phyloP scores from a whole-genome alignment of 179 eudicot genomes.

The Silene noctiflora region DNA sequence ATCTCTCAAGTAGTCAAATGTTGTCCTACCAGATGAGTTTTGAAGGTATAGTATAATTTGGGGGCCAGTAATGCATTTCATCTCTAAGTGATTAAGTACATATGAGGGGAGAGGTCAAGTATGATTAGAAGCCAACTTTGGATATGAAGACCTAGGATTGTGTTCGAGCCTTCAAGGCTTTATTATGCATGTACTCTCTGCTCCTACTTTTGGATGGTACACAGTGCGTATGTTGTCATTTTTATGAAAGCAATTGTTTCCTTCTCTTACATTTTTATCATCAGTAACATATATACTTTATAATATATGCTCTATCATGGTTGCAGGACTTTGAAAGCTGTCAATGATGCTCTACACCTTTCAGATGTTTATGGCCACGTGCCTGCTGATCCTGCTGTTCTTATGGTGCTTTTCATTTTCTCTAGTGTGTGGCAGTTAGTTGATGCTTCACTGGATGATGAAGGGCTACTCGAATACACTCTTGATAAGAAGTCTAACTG shows the following conservation, averaged over 20 bases:
- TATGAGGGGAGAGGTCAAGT: neutral
- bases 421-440: slow-evolving; percentile 79
- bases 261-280: slow-evolving; percentile 3
- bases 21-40: neutral
- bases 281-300: neutral
- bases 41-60: neutral
- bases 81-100: too few relatives aligned
- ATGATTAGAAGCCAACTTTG: neutral
- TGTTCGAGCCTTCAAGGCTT: neutral
- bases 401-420: slow-evolving; percentile 59
- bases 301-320: slow-evolving; percentile 16
- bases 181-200: slow-evolving; percentile 4
- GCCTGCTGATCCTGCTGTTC: slow-evolving; percentile 51
- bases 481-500: slow-evolving; percentile 62
- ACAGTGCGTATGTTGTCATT: neutral
- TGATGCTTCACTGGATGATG: slow-evolving; percentile 92
- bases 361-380: slow-evolving; percentile 58
- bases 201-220: neutral
- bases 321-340: slow-evolving; percentile 65
- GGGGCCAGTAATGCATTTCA: neutral
- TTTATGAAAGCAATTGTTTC: neutral
- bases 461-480: slow-evolving; percentile 63
- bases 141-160: neutral
- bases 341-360: slow-evolving; percentile 64
- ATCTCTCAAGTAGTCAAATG: neutral